Percentiles rank a stretch among this genome's conserved stretches.
phyloP scores from a whole-genome alignment of 768 basidiomycete genomes.

The Tulasnella sp. region DNA sequence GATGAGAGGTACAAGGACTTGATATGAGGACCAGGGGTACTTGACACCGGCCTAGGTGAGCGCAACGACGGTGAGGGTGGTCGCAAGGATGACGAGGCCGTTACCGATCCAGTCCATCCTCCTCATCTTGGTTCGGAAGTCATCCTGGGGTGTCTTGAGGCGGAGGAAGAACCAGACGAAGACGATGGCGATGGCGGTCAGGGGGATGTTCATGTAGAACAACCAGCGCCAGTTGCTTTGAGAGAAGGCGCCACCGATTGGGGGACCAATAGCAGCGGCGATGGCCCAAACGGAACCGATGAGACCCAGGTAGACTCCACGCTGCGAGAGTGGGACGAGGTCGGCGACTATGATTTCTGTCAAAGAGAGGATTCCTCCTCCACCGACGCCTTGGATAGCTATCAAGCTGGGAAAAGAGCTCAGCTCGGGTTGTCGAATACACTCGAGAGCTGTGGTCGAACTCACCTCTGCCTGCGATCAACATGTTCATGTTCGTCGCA shows the following conservation, averaged over 20 bases:
- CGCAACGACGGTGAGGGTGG: constrained; percentile 40
- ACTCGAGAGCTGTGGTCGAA: constrained; percentile 25
- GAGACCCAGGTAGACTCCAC: constrained; percentile 42
- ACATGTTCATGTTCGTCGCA: constrained; percentile 41
- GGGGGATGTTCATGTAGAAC: constrained; percentile 44
- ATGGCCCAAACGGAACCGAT: constrained; percentile 40
- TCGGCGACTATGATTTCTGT: constrained; percentile 45
- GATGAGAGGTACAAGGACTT: constrained; percentile 42
- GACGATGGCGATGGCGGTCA: constrained; percentile 35
- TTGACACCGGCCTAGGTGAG: constrained; percentile 43
- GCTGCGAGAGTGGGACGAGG: constrained; percentile 46
- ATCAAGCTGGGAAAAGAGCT: neutral
- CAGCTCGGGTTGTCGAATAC: constrained; percentile 21
- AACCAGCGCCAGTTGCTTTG: constrained; percentile 43
- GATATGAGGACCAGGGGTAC: constrained; percentile 41
- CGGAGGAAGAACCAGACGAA: constrained; percentile 37
- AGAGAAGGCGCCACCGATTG: constrained; percentile 37
- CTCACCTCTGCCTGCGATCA: constrained; percentile 40
- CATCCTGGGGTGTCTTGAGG: constrained; percentile 35
- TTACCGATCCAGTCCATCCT: constrained; percentile 40
- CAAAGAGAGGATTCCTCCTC: constrained; percentile 41
- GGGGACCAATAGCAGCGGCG: constrained; percentile 28
- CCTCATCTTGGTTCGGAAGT: constrained; percentile 34
- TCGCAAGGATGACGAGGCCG: constrained; percentile 32
- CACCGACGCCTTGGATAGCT: constrained; percentile 39